Percentiles rank a stretch among this genome's conserved stretches.
Evolutionary conservation across 768 basidiomycete species (phyloP).

Genomic region (Tremella yokohamensis): DNA sequence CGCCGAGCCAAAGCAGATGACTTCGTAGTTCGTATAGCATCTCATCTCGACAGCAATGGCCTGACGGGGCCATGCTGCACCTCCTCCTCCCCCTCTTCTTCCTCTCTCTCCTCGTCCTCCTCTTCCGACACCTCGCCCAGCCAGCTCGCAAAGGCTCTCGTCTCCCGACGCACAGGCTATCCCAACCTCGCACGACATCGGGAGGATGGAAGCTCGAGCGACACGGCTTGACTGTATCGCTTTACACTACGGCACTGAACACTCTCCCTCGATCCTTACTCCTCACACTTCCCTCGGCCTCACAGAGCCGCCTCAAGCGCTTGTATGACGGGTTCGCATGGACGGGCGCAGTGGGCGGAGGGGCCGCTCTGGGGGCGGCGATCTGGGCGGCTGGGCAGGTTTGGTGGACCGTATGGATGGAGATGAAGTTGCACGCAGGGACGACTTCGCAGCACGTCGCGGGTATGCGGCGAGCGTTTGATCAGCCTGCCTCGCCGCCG

Average conservation of each 20-base stretch:
- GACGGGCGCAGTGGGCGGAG: conserved; percentile 19
- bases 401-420: conserved; percentile 36
- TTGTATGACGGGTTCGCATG: conserved; percentile 25
- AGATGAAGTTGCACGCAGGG: conserved; percentile 30
- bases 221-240: conserved; percentile 13
- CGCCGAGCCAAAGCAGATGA: not conserved
- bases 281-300: conserved; percentile 1
- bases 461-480: not conserved
- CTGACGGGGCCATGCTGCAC: conserved; percentile 12
- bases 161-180: conserved; percentile 13
- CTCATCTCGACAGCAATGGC: not conserved
- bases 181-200: conserved; percentile 5
- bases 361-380: conserved; percentile 10
- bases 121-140: conserved; percentile 16
- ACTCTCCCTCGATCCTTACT: conserved; percentile 21
- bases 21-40: not conserved
- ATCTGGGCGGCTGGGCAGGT: conserved; percentile 27
- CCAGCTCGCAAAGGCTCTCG: conserved; percentile 2
- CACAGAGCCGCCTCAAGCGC: conserved; percentile 10
- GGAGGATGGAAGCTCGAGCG: conserved; percentile 23
- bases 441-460: conserved; percentile 8
- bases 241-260: conserved; percentile 30
- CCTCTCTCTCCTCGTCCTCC: conserved; percentile 18
- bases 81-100: conserved; percentile 16
- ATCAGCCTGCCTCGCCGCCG: not conserved